Percentiles rank a stretch among this genome's conserved stretches.
Evolutionary conservation across 768 basidiomycete species (phyloP).

Genomic region (Boletales sp.): DNA sequence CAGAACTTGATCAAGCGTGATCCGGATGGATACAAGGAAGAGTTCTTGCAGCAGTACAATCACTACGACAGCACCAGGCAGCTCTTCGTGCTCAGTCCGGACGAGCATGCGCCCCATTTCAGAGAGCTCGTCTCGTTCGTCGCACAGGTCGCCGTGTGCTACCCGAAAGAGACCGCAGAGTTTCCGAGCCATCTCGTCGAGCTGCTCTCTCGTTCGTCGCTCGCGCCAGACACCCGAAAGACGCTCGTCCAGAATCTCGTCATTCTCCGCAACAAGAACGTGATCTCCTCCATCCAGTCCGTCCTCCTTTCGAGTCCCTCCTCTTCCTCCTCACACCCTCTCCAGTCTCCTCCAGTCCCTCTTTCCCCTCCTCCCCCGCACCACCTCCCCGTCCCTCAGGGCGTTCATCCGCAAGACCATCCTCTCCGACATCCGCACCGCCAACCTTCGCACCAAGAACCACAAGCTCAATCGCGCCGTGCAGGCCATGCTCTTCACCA

Average conservation of each 20-base stretch:
- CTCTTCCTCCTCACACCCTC: slow-evolving; percentile 1
- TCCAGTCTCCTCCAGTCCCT: slow-evolving; percentile 67
- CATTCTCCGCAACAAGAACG: slow-evolving; percentile 88
- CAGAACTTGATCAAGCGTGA: slow-evolving; percentile 98
- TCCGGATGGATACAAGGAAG: slow-evolving; percentile 85
- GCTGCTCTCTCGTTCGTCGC: slow-evolving; percentile 67
- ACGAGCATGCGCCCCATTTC: slow-evolving; percentile 83
- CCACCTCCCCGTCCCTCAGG: slow-evolving; percentile 80
- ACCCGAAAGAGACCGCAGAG: slow-evolving; percentile 84
- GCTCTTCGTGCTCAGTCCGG: slow-evolving; percentile 78
- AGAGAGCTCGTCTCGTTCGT: slow-evolving; percentile 89
- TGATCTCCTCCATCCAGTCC: slow-evolving; percentile 89
- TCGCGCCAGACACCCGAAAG: slow-evolving; percentile 79
- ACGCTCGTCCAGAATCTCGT: slow-evolving; percentile 88
- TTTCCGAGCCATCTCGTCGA: slow-evolving; percentile 79
- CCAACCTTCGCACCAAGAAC: slow-evolving; percentile 84
- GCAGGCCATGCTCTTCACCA: slow-evolving; percentile 91
- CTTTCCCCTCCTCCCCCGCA: slow-evolving; percentile 95
- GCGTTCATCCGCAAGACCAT: slow-evolving; percentile 90
- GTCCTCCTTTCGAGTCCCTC: slow-evolving; percentile 33
- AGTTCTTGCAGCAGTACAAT: slow-evolving; percentile 95
- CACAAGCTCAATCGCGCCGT: slow-evolving; percentile 96
- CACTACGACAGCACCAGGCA: slow-evolving; percentile 87
- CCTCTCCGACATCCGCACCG: slow-evolving; percentile 86
- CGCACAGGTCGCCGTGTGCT: slow-evolving; percentile 74